Evolutionary conservation across 148 eudicot genomes (phyloP).

Genomic region (Chenopodium album): DNA sequence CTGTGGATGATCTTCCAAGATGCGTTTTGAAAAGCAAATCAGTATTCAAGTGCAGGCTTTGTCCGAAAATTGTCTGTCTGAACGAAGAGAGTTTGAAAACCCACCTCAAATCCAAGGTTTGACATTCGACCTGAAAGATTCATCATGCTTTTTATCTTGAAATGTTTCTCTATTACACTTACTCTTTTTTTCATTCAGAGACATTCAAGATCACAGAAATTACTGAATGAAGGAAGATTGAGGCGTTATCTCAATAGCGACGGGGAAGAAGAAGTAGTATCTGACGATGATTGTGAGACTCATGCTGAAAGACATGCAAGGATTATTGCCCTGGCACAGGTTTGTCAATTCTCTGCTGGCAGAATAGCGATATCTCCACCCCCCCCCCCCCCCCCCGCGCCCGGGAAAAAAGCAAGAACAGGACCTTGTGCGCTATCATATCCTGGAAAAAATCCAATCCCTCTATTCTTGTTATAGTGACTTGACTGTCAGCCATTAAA

Average conservation of each 20-base stretch:
- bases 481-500: no score
- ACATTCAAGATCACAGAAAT: slow-evolving; percentile 78
- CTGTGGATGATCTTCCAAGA: slow-evolving; percentile 32
- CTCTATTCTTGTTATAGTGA: not conserved
- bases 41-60: slow-evolving; percentile 81
- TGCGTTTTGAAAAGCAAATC: slow-evolving; percentile 74
- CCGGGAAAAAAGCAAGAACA: no score
- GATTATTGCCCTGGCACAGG: slow-evolving; percentile 62
- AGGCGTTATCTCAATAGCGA: slow-evolving; percentile 79
- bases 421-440: no score
- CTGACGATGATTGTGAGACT: slow-evolving; percentile 65
- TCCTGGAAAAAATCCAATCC: no score
- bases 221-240: slow-evolving; percentile 68
- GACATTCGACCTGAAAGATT: not conserved
- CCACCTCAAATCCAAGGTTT: slow-evolving; percentile 88
- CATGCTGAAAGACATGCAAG: slow-evolving; percentile 74
- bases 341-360: slow-evolving; percentile 21
- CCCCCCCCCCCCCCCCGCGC: not conserved
- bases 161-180: not conserved
- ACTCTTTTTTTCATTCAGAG: slow-evolving; percentile 41
- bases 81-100: slow-evolving; percentile 66
- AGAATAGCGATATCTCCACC: not conserved
- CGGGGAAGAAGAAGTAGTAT: slow-evolving; percentile 59
- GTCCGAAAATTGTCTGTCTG: slow-evolving; percentile 90
- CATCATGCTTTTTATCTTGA: not conserved